Evolutionary conservation across 495 filamentous ascomycete species (phyloP).

Genomic region (Neurospora sp.): DNA sequence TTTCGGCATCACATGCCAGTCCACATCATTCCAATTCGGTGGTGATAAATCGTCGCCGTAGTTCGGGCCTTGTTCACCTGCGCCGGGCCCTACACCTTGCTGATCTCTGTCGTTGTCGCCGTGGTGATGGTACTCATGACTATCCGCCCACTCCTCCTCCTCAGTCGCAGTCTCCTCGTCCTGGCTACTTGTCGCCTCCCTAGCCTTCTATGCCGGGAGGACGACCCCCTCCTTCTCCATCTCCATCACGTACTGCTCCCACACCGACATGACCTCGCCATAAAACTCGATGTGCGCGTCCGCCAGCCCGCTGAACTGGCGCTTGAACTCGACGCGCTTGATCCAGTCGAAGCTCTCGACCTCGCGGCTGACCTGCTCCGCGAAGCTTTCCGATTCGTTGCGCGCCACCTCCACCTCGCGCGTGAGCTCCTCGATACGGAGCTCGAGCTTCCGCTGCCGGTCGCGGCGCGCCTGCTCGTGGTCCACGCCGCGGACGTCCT

Average conservation of each 20-base stretch:
- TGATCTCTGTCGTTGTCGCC: neutral
- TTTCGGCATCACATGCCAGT: neutral
- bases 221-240: conserved; percentile 62
- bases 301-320: conserved; percentile 71
- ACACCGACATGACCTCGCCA: conserved; percentile 63
- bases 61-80: neutral
- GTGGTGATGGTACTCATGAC: neutral
- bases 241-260: conserved; percentile 81
- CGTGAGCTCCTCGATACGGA: conserved; percentile 82
- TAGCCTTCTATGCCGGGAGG: conserved; percentile 18
- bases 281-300: conserved; percentile 86
- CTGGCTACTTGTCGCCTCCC: neutral
- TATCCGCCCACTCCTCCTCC: neutral
- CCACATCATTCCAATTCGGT: neutral
- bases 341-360: conserved; percentile 91
- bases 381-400: conserved; percentile 74
- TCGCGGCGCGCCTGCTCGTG: conserved; percentile 87
- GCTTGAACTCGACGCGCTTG: conserved; percentile 85
- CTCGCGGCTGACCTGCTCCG: conserved; percentile 88
- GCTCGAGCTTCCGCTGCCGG: conserved; percentile 76
- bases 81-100: neutral
- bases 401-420: conserved; percentile 79
- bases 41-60: neutral
- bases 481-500: conserved; percentile 93
- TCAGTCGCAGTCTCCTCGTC: neutral